Evolutionary conservation across 768 basidiomycete species (phyloP), one percentile per base, ranked within the genome.

Genomic region (Hypholoma sublateritium): DNA sequence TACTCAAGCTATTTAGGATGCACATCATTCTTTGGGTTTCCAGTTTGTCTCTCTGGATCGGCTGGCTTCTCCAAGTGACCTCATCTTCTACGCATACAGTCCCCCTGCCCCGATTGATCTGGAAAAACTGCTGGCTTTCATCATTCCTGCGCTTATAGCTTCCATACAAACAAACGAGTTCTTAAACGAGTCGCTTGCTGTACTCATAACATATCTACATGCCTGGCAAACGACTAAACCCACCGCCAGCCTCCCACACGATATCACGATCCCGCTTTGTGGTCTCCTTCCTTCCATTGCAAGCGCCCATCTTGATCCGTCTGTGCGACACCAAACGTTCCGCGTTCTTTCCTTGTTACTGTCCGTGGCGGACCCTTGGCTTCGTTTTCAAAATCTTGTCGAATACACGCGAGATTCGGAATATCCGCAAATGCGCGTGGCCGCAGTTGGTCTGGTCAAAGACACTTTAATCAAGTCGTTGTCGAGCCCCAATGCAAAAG

Each of bases 391-490:
- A 41, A 69, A 86, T 8, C 74, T 91, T 3, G 69, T 74, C 11
- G 84, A 84, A 35, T 74, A 91, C 19, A 77, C 81, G 16, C 62
- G 64, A 2, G 75, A 83, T 55, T 68, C 69, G 5, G 72, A 81
- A 14, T 80, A 81, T 45, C 85, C 85, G 0, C 86, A 88, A 63
- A 88, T 91, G 78, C 79, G 85, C 8, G 81, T 84, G 0, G 86
- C 88, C 0, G 81, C 86, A 0, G 76, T 92, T 0, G 85, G 86
- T 0, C 73, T 91, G 2, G 77, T 90, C 1, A 88, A 87, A 66
- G 88, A 91, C 50, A 81, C 83, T 1, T 71, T 86, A 1, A 67
- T 91, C 11, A 80, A 86, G 48, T 81, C 77, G 0, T 68, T 80
- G 8, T 60, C 72, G 11, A 51, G 46, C 11, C 53, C 68, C n/a